These are phyloP conservation scores for Fusarium pilosicola DNA, from an alignment of 2,329 filamentous ascomycete genomes.

Conservation along the genomic window DNA sequence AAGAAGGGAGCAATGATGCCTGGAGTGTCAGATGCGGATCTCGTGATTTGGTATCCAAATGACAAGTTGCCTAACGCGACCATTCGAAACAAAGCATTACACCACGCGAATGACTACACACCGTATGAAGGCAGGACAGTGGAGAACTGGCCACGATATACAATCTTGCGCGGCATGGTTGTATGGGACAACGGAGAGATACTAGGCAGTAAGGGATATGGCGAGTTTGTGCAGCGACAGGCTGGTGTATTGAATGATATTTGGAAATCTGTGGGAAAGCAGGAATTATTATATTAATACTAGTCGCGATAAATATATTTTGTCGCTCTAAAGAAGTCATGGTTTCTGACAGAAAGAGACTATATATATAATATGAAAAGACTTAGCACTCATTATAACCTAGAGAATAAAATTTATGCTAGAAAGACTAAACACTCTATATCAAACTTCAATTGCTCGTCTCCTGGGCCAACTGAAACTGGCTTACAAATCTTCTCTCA, in stretches of 20 bases:
- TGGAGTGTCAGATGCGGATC: neutral
- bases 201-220: neutral
- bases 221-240: neutral
- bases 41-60: neutral
- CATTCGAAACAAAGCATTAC: neutral
- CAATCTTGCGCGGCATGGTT: neutral
- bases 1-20: neutral
- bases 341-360: no score
- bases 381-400: no score
- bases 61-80: neutral
- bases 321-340: fast-evolving
- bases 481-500: neutral
- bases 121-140: neutral
- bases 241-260: neutral
- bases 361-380: no score
- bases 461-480: neutral
- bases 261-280: neutral
- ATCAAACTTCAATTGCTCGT: neutral
- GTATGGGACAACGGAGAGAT: neutral
- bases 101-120: neutral
- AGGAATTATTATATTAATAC: neutral
- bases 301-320: no score
- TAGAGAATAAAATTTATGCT: no score
- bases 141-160: neutral
- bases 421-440: no score